Evolutionary conservation across 2,329 filamentous ascomycete species (phyloP), one percentile per base, ranked within the genome.

Genomic region (Ophiosphaerella herpotricha): DNA sequence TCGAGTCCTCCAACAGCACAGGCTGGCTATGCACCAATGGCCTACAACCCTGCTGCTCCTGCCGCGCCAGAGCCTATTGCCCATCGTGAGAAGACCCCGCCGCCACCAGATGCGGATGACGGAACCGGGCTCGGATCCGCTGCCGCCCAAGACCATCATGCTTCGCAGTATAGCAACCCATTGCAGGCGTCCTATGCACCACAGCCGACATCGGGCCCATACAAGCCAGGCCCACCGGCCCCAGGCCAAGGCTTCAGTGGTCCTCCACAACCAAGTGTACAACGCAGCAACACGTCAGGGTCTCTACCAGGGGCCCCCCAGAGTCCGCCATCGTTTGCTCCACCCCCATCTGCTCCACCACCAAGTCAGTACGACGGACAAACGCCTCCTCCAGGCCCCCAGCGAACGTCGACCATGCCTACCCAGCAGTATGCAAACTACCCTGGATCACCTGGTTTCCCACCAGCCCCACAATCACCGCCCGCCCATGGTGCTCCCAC

Each of bases 21-120:
- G n/a, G 63, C 75, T 31, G 79, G 64, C 61, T 87, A 85, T 59
- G 78, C 74, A 7, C 86, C 87, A 0, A 85, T 90, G 75, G 83
- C 87, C 2, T 92, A 92, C 67, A 92, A 92, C 66, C 89, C 89
- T 3, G 89, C 89, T 0, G 88, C 89, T 1, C 89, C 89, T 4
- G 81, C 88, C 0, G 87, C 88, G 0, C 88, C 89, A 0, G 89
- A 92, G 69, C 79, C 82, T 18, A 85, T 91, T 43, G 78, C 81
- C 16, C 84, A 89, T 68, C 82, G 89, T 40, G 89, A 92, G 71
- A 91, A 91, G 79, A 93, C 89, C 0, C 89, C 89, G 1, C 85
- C 89, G 4, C 87, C 87, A 3, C 82, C 86, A 31, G 89, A 91
- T 61, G 84, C 79, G 34, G 82, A 79, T 11, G 75, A 66, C 48